Base-by-base conservation (phyloP, 2,329 filamentous ascomycete species). In the Aspergillus piperis region DNA sequence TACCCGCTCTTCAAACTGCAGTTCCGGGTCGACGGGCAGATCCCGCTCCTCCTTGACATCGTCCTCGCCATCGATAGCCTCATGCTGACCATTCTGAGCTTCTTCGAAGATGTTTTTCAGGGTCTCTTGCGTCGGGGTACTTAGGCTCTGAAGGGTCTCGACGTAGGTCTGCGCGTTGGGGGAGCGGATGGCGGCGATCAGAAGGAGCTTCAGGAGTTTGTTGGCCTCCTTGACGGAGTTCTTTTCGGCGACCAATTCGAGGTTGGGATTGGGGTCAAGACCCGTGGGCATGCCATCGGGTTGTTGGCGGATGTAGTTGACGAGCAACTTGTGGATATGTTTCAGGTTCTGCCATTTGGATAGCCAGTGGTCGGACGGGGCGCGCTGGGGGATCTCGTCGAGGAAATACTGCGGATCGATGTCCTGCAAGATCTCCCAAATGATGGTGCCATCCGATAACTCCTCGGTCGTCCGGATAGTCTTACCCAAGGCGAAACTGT, bases 121-220 rank as follows among this genome's bases (percentile, higher is more conserved):
- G 2, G 76, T 75, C 59, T 78, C 75, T 60, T 81, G 78, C 3
- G 78, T 80, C 36, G 75, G 69, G 5, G 75, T 76, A 47, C 74
- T 77, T 44, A 82, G 64, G 42, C 71, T 72, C 64, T 78, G 77
- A 63, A 82, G 77, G 47, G 76, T 80, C 48, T 75, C 73, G 59
- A 89, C 80, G 69, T 86, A 87, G 36, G 80, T 79, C 59, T 82
- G 82, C 15, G 77, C 74, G 57, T 85, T 82, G 25, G 84, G 82
- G 11, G 86, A 86, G 70, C 83, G 82, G 63, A 87, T 83, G 25
- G 85, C 85, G n/a, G 82, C 82, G 59, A 87, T 83, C 21, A 90
- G 79, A 70, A 89, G 82, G 58, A 89, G 80, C 60, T 86, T 85
- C 44, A 90, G 78, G 54, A 90, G 78, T 79, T 88, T 78, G 58